These are phyloP conservation scores for Verruconis gallopava DNA, from an alignment of 2,329 filamentous ascomycete genomes.

Conservation along the genomic window DNA sequence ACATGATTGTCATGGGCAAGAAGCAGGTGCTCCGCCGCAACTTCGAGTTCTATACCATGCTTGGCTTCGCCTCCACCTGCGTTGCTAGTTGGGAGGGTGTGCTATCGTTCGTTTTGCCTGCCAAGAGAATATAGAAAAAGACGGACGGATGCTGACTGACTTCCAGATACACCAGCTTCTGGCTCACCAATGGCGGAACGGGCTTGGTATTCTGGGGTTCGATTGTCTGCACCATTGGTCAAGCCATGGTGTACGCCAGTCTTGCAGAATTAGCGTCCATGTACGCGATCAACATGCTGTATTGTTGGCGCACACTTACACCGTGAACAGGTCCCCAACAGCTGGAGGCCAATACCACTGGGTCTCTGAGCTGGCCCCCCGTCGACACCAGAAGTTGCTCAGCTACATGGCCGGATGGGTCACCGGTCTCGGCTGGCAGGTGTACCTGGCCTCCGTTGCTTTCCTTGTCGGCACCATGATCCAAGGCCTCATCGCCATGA, in stretches of 20 bases:
- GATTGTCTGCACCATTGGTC: background rate
- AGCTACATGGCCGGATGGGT: conserved; percentile 19
- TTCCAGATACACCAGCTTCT: conserved; percentile 1
- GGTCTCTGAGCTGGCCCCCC: conserved; percentile 12
- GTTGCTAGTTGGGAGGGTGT: conserved; percentile 3
- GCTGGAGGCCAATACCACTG: conserved; percentile 27
- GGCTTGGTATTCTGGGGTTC: background rate
- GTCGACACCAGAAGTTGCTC: conserved; percentile 9
- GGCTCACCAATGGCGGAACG: background rate
- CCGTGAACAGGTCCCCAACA: conserved; percentile 4
- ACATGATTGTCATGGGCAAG: background rate
- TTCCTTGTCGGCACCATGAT: conserved; percentile 16
- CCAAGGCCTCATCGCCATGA: conserved; percentile 27
- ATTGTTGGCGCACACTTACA: background rate
- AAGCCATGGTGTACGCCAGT: background rate
- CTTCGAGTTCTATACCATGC: conserved; percentile 1
- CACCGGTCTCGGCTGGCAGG: conserved; percentile 16
- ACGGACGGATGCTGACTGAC: no score
- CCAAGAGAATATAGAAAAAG: no score
- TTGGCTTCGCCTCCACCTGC: conserved; percentile 1
- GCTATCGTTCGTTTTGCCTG: no score
- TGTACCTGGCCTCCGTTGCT: background rate
- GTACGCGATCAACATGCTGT: background rate
- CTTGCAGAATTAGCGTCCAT: background rate
- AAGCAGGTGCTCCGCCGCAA: conserved; percentile 1